Conservation (phyloP, 495 filamentous ascomycete species). For the Beverwykella pulmonaria region DNA sequence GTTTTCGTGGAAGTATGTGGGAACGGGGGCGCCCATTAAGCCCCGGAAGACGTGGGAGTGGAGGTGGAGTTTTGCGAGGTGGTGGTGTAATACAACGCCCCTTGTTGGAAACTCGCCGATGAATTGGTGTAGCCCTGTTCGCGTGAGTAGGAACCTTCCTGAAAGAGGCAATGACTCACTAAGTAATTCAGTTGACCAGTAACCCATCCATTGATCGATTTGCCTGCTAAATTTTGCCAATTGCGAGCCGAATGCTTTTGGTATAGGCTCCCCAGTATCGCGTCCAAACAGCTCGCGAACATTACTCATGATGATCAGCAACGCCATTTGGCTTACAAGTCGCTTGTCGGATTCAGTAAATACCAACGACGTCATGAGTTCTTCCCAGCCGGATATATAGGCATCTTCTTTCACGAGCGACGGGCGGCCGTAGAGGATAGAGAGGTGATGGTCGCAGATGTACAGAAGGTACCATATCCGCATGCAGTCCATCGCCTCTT, state of each 20-base stretch:
- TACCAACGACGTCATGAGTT: conserved; percentile 42
- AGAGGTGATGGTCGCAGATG: conserved; percentile 60
- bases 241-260: conserved; percentile 49
- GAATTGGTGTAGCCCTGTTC: conserved; percentile 33
- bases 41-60: conserved; percentile 52
- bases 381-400: conserved; percentile 46
- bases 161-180: conserved; percentile 16
- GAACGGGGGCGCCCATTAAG: conserved; percentile 43
- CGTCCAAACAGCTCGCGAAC: conserved; percentile 48
- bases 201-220: conserved; percentile 51
- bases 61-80: conserved; percentile 55
- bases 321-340: conserved; percentile 47
- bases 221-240: conserved; percentile 47
- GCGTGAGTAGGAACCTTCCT: conserved; percentile 3
- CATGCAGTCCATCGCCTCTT: conserved; percentile 49
- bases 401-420: conserved; percentile 54
- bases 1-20: conserved; percentile 45
- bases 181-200: conserved; percentile 39
- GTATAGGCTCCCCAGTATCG: conserved; percentile 44
- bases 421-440: conserved; percentile 58
- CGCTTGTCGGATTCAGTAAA: conserved; percentile 48
- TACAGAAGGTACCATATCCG: conserved; percentile 54
- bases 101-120: conserved; percentile 58
- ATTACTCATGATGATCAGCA: conserved; percentile 49
- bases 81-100: conserved; percentile 56